These are phyloP conservation scores for Plantago elongata DNA, from an alignment of 257 asterid species.

Conservation along the genomic window DNA sequence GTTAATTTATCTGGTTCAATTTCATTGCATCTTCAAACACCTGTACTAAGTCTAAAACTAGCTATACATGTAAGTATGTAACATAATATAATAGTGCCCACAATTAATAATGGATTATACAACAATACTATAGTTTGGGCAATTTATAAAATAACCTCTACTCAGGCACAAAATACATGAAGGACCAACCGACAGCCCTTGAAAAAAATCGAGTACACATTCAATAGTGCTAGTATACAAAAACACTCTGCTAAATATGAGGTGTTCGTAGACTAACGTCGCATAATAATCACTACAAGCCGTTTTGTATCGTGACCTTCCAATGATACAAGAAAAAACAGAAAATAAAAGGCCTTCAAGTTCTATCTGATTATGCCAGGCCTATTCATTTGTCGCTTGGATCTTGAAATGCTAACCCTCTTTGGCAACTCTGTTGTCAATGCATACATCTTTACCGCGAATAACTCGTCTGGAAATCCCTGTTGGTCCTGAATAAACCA, in stretches of 20 bases:
- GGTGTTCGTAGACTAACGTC: not conserved
- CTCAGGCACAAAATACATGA: not conserved
- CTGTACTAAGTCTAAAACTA: too few species aligned
- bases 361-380: conserved; percentile 65
- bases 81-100: too few species aligned
- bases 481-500: conserved; percentile 58
- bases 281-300: not conserved
- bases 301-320: not conserved
- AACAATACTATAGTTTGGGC: too few species aligned
- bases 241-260: not conserved
- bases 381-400: conserved; percentile 43
- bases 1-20: conserved; percentile 7
- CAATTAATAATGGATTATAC: too few species aligned
- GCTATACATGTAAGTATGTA: too few species aligned
- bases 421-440: conserved; percentile 62
- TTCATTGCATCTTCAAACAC: too few species aligned
- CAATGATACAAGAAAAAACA: not conserved
- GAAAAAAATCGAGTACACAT: conserved; percentile 7
- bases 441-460: conserved; percentile 91
- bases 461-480: conserved; percentile 71
- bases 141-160: too few species aligned
- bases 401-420: conserved; percentile 34
- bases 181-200: not conserved
- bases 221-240: not conserved
- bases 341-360: not conserved